These are phyloP conservation scores for Fraxinus ornus DNA, from an alignment of 305 asterid species.

Conservation along the genomic window DNA sequence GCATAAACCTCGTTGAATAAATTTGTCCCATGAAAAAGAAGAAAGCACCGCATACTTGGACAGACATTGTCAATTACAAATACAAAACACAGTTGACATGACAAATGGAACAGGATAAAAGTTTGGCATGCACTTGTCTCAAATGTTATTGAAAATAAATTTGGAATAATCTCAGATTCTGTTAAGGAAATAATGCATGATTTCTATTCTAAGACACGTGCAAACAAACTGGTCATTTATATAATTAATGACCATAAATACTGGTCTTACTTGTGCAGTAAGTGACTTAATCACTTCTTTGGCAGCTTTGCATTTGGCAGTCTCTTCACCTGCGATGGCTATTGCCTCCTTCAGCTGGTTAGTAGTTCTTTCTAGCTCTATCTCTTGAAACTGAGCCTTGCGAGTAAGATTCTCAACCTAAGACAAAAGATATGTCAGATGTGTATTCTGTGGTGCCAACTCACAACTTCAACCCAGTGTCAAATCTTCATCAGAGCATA, in stretches of 20 bases:
- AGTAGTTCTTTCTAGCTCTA: constrained; percentile 63
- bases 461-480: constrained; percentile 4
- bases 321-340: constrained; percentile 71
- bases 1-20: neutral
- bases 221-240: constrained; percentile 3
- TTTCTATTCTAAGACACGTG: neutral
- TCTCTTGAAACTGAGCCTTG: constrained; percentile 64
- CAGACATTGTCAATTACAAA: neutral
- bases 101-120: neutral
- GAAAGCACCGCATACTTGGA: neutral
- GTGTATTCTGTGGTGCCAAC: neutral
- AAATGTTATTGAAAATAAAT: neutral
- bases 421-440: constrained; percentile 20
- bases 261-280: constrained; percentile 61
- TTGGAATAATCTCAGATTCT: neutral
- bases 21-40: neutral
- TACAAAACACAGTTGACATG: neutral
- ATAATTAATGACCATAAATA: constrained; percentile 5
- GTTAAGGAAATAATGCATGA: neutral
- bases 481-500: neutral
- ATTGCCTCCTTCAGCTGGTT: constrained; percentile 68
- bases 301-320: constrained; percentile 77
- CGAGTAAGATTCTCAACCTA: constrained; percentile 64
- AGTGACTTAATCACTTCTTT: constrained; percentile 77
- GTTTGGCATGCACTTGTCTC: neutral